Conservation (phyloP, 2,329 filamentous ascomycete genomes). For the Laburnicola sp. region DNA sequence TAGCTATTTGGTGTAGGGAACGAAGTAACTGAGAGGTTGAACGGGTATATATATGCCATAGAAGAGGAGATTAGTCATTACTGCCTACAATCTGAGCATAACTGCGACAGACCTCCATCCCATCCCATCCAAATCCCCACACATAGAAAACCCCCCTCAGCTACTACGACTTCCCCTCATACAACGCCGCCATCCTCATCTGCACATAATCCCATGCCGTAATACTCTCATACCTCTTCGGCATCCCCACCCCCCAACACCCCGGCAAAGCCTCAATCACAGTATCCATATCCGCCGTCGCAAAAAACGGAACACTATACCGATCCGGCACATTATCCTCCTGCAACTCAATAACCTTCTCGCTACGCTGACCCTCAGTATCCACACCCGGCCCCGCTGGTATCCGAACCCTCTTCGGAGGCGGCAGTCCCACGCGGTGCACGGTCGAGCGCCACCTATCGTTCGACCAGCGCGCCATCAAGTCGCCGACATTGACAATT, state of each 20-base stretch:
- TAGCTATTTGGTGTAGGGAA: too few relatives aligned
- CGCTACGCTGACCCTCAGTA: background rate
- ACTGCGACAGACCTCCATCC: too few relatives aligned
- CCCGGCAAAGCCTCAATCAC: constrained; percentile 45
- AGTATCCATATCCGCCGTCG: constrained; percentile 43
- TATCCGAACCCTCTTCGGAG: background rate
- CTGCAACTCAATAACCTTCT: constrained; percentile 10
- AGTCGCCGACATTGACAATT: constrained; percentile 47
- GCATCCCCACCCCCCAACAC: constrained; percentile 26
- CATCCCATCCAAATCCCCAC: too few relatives aligned
- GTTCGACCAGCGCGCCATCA: constrained; percentile 47
- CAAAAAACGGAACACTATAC: constrained; percentile 49
- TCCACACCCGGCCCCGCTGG: constrained; percentile 5
- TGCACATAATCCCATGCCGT: constrained; percentile 43
- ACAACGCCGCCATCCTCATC: constrained; percentile 27
- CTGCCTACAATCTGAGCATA: too few relatives aligned
- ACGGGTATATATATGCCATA: too few relatives aligned
- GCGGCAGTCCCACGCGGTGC: constrained; percentile 44
- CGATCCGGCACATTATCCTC: constrained; percentile 34
- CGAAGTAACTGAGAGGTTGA: too few relatives aligned
- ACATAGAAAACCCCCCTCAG: too few relatives aligned
- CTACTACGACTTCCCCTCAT: constrained; percentile 12
- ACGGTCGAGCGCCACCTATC: constrained; percentile 44
- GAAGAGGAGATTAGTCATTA: too few relatives aligned
- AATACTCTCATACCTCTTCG: constrained; percentile 47